phyloP scores from a whole-genome alignment of 2,329 filamentous ascomycete genomes.

The Pestalotiopsis sp. region DNA sequence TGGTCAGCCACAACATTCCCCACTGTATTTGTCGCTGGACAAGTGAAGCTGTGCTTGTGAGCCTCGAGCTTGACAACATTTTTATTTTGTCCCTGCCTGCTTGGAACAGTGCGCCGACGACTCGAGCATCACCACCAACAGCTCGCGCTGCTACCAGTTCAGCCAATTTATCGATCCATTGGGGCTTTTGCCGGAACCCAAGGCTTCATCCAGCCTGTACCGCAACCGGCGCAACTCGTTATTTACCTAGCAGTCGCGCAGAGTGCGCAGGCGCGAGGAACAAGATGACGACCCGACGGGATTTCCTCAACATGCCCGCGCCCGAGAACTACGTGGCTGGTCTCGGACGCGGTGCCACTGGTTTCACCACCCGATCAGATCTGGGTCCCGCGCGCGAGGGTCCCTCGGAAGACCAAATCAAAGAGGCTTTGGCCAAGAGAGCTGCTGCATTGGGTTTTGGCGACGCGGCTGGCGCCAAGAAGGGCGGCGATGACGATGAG shows the following conservation, averaged over 20 bases:
- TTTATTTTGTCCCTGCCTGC: too few species aligned
- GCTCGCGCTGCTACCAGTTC: too few species aligned
- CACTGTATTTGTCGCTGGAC: too few species aligned
- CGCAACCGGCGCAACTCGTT: not conserved
- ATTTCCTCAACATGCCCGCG: conserved; percentile 86
- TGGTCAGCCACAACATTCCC: too few species aligned
- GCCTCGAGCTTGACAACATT: too few species aligned
- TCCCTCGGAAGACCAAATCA: conserved; percentile 96
- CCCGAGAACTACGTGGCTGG: conserved; percentile 92
- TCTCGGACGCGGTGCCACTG: conserved; percentile 95
- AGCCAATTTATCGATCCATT: not conserved
- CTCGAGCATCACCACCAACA: too few species aligned
- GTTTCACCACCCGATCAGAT: conserved; percentile 97
- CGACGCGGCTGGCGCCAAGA: conserved; percentile 61
- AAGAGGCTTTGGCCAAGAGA: conserved; percentile 93
- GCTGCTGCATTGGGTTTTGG: conserved; percentile 78
- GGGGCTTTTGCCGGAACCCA: not conserved
- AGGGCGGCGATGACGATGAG: conserved; percentile 66
- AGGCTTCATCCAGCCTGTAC: not conserved
- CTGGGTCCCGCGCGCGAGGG: conserved; percentile 93
- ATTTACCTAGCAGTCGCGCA: conserved; percentile 1
- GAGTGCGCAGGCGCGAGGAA: not conserved
- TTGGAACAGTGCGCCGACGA: too few species aligned
- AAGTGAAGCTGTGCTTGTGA: too few species aligned
- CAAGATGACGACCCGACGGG: conserved; percentile 65